These are phyloP conservation scores for Venturia oleaginea DNA, from an alignment of 2,329 filamentous ascomycete species.

Conservation along the genomic window DNA sequence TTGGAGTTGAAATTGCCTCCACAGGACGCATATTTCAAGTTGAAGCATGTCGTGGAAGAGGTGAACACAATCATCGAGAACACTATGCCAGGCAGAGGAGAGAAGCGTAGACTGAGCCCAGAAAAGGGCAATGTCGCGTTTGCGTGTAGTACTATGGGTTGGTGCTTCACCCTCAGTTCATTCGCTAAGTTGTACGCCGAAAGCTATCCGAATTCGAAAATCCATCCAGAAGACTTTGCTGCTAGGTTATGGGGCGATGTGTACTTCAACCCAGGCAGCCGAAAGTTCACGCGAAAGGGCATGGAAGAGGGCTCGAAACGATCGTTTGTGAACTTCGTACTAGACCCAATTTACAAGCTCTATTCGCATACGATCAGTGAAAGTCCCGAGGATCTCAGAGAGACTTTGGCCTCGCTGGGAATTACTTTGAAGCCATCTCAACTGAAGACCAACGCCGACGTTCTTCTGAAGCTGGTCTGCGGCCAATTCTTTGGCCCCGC, in stretches of 20 bases:
- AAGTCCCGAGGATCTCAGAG: slow-evolving; percentile 73
- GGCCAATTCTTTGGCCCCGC: slow-evolving; percentile 92
- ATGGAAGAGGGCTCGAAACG: slow-evolving; percentile 72
- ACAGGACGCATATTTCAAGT: slow-evolving; percentile 94
- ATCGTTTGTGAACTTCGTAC: slow-evolving; percentile 86
- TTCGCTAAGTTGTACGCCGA: slow-evolving; percentile 97
- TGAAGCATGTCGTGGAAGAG: slow-evolving; percentile 97
- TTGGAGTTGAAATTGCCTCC: slow-evolving; percentile 90
- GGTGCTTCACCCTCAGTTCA: slow-evolving; percentile 90
- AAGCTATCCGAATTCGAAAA: slow-evolving; percentile 52
- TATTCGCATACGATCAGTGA: slow-evolving; percentile 93
- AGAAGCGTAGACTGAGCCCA: slow-evolving; percentile 73
- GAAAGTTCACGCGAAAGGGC: slow-evolving; percentile 83
- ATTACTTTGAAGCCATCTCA: slow-evolving; percentile 88
- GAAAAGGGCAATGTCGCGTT: slow-evolving; percentile 99
- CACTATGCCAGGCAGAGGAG: slow-evolving; percentile 70
- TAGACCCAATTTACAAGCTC: slow-evolving; percentile 96
- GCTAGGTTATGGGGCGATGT: slow-evolving; percentile 89
- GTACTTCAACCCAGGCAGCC: slow-evolving; percentile 85
- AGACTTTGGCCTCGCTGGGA: slow-evolving; percentile 67
- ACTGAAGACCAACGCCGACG: slow-evolving; percentile 80
- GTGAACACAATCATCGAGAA: slow-evolving; percentile 94
- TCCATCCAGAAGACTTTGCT: slow-evolving; percentile 77
- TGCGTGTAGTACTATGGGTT: slow-evolving; percentile 84
- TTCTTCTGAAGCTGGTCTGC: slow-evolving; percentile 80